Evolutionary conservation across 1,284 basidiomycete species (phyloP).

Genomic region (Boletus subluridellus): DNA sequence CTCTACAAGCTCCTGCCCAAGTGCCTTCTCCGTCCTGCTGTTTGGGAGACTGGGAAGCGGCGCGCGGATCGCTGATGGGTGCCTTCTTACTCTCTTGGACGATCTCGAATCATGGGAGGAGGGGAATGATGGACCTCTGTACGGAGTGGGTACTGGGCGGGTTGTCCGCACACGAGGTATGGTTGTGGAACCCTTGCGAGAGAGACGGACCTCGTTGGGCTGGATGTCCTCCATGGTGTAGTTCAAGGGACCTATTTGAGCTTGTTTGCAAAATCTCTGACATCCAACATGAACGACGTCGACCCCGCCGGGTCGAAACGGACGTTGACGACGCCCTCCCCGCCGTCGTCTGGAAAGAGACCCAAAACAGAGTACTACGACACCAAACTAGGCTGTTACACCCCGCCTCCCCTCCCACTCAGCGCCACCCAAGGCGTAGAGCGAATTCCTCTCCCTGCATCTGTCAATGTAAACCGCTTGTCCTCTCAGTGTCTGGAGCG

Average conservation of each 20-base stretch:
- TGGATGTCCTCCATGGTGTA: slow-evolving; percentile 39
- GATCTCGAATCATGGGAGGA: background rate
- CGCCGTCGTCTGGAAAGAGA: slow-evolving; percentile 18
- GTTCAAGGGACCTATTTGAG: slow-evolving; percentile 15
- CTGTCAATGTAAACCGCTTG: slow-evolving; percentile 8
- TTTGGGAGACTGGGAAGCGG: background rate
- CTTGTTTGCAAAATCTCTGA: slow-evolving; percentile 19
- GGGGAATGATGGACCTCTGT: background rate
- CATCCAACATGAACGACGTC: slow-evolving; percentile 15
- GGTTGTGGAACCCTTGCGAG: slow-evolving; percentile 34
- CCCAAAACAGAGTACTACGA: slow-evolving; percentile 20
- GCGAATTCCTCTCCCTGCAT: slow-evolving; percentile 22
- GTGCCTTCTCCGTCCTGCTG: background rate
- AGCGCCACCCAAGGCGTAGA: slow-evolving; percentile 29
- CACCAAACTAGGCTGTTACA: background rate
- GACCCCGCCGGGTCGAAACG: slow-evolving; percentile 15
- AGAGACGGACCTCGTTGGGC: slow-evolving; percentile 41
- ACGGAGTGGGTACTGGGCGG: background rate
- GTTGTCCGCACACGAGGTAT: slow-evolving; percentile 33
- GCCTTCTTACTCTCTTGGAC: slow-evolving; percentile 1
- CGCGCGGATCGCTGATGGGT: background rate
- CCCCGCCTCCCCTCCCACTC: slow-evolving; percentile 22
- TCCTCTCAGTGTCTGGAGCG: slow-evolving; percentile 13
- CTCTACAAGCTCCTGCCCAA: slow-evolving; percentile 2
- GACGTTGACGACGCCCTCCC: background rate